These are phyloP conservation scores for Nakaseomyces sp. DNA, from an alignment of 1,139 yeast genomes.

Conservation along the genomic window DNA sequence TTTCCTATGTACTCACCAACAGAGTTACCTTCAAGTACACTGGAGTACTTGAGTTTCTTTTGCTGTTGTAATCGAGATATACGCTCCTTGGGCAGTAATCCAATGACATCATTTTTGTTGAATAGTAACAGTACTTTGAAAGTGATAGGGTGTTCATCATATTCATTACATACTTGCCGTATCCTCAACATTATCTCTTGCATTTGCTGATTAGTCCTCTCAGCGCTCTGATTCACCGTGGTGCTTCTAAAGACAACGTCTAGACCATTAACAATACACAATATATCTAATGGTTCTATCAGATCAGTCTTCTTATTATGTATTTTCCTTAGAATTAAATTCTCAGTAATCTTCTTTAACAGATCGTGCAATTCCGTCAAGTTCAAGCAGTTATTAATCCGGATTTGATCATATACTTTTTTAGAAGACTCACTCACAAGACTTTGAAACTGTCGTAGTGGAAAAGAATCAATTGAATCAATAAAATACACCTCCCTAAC, in stretches of 20 bases:
- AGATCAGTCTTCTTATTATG: constrained; percentile 7
- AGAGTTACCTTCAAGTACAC: constrained; percentile 15
- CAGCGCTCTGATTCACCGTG: constrained; percentile 14
- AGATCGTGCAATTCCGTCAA: constrained; percentile 19
- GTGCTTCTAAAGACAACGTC: constrained; percentile 27
- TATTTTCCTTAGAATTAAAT: constrained; percentile 12
- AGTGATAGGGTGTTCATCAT: constrained; percentile 5
- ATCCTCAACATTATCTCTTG: constrained; percentile 19
- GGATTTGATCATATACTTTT: constrained; percentile 21
- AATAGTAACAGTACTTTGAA: constrained; percentile 6
- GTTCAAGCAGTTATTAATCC: constrained; percentile 23
- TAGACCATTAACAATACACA: constrained; percentile 21
- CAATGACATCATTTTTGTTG: constrained; percentile 12
- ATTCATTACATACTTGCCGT: constrained; percentile 16
- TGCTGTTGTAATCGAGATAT: constrained; percentile 6
- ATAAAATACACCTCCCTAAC: constrained; percentile 16
- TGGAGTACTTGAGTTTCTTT: constrained; percentile 6
- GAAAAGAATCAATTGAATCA: constrained; percentile 25
- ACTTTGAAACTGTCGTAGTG: constrained; percentile 20
- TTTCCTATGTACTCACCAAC: constrained; percentile 21
- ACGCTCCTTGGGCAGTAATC: constrained; percentile 13
- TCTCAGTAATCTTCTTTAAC: constrained; percentile 17
- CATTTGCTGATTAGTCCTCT: constrained; percentile 18
- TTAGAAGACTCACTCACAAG: constrained; percentile 11
- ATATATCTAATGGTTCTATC: constrained; percentile 8